Base-by-base conservation (phyloP, 2,329 filamentous ascomycete species). In the Proliferodiscus dingleyae region DNA sequence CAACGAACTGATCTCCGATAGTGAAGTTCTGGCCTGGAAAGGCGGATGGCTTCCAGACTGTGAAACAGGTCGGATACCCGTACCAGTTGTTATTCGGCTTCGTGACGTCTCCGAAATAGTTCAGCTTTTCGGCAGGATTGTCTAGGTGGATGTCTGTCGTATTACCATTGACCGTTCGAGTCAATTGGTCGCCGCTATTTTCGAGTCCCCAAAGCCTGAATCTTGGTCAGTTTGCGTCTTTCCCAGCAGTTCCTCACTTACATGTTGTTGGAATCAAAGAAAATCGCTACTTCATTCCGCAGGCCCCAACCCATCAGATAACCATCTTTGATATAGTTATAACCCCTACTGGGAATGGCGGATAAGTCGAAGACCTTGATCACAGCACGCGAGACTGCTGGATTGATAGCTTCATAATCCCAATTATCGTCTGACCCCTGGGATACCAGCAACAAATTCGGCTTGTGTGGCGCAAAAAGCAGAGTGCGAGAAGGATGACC, bases 1-100 rank as follows among this genome's bases (percentile, higher is more conserved):
- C 24, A 1, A 56, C 51, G 22, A 56, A 51, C 32, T 53, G 49
- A 30, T 53, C 51, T 18, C 53, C 53, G 8, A 52, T 28, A 13
- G 37, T 16, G 22, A 51, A 50, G 6, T 16, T 50, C n/a, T 43
- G 30, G 24, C 48, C 49, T 13, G 40, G 44, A 34, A 54, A 46
- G 22, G 38, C 45, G 32, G 29, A 45, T 2, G 51, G 45, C 29
- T 50, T 51, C 47, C 50, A 55, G 11, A 55, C 39, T 5, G 52
- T 50, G 32, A 47, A 55, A 36, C 52, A 55, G n/a, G 50, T 50
- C 16, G 50, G 52, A 23, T 53, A 55, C 1, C 50, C 52, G 30
- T 50, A 53, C 52, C 50, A 53, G 2, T 49, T 50, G 19, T 38
- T 42, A 21, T 50, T 53, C 19, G 47, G 46, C 9, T 38, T 23